Evolutionary conservation across 257 asterid species (phyloP), one percentile per base, ranked within the genome.

Genomic region (Parsonsia alboflavescens): DNA sequence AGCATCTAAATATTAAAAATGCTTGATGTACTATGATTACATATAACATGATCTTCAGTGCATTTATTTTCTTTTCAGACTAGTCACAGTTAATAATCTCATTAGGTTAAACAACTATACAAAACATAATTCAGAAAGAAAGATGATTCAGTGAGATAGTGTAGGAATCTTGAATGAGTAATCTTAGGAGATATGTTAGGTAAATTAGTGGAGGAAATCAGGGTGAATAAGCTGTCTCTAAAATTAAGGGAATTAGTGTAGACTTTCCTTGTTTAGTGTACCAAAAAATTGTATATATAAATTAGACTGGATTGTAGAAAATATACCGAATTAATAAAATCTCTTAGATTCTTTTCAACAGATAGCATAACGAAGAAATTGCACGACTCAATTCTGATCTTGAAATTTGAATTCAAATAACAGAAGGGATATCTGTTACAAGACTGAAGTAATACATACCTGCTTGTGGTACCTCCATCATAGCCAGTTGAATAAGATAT

Each of bases 401-500:
- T 30, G 22, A 33, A 16, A 62, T 10, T 39, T 7, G 3, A 13
- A 16, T 33, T 33, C 39, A 59, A 17, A 10, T 12, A 59, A 2
- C 21, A 39, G 48, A 52, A 17, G 30, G 24, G 1, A 28, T 17
- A 19, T 30, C 76, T 36, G 39, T 33, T 33, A 33, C 39, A 33
- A 33, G 3, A 33, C 39, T 33, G 39, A 33, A 1, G 39, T 33
- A 33, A 33, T 33, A 21, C 52, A 30, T 21, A 90, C 97, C 97
- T 94, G 97, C 93, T 94, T 64, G 99, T 94, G 61, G 89, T 86
- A 67, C 99, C 98, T 77, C 94, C 94, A 85, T 88, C 99, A 87
- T 87, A 92, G 78, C 99, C 98, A 59, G 97, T 89, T 39, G 96
- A 89, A 81, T 90, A 92, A 75, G 96, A 88, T 81, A 90, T 78